phyloP scores from a whole-genome alignment of 768 basidiomycete genomes.

The Mycena crocata region DNA sequence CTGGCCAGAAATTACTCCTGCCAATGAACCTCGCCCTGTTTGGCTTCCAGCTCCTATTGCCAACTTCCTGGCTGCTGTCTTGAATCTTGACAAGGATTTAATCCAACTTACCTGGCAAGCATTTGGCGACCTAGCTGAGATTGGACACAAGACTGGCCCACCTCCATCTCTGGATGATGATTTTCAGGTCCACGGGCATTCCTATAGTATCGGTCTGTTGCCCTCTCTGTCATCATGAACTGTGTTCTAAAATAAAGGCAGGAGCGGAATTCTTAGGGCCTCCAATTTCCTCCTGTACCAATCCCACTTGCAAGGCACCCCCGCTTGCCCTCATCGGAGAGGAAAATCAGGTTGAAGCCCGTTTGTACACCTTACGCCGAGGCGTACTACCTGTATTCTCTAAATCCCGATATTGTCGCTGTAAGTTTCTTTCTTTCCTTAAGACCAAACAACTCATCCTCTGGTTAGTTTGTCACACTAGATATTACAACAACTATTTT shows the following conservation, averaged over 20 bases:
- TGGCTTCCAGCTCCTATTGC: too few species aligned
- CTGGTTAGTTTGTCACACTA: conserved; percentile 8
- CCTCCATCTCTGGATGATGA: too few species aligned
- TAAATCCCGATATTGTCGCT: background rate
- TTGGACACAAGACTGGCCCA: too few species aligned
- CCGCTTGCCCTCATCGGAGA: background rate
- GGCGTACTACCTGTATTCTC: conserved; percentile 2
- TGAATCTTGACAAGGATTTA: too few species aligned
- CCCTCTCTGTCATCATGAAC: too few species aligned
- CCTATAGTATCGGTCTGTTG: too few species aligned
- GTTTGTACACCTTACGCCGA: background rate
- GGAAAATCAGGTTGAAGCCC: background rate
- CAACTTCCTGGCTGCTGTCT: too few species aligned
- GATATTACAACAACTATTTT: conserved; percentile 19
- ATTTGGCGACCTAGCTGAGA: too few species aligned
- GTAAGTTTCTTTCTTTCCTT: background rate
- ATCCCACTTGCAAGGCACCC: background rate
- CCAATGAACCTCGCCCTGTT: too few species aligned
- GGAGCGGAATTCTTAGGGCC: background rate
- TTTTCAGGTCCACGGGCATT: too few species aligned
- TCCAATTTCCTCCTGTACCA: background rate
- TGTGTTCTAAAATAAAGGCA: background rate
- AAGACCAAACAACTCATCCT: background rate
- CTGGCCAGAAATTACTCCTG: too few species aligned
- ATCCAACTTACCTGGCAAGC: too few species aligned